A percentile compares a stretch with the other conserved stretches of the same genome.
Conservation (phyloP, 1,284 basidiomycete genomes). For the Trametes pubescens region DNA sequence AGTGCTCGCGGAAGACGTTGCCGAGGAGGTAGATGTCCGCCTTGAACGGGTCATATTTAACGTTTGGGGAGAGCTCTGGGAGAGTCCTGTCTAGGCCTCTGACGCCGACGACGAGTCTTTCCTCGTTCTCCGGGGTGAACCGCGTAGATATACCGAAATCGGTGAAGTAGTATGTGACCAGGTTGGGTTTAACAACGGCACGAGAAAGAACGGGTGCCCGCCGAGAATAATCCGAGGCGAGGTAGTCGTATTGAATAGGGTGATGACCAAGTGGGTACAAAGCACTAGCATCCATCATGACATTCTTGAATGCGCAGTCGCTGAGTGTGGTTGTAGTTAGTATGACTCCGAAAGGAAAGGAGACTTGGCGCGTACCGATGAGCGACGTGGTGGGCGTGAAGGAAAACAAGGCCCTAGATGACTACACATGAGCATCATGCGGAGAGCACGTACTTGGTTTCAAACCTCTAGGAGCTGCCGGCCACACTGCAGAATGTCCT, state of each 20-base stretch:
- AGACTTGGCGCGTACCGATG: background rate
- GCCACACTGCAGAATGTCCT: conserved; percentile 39
- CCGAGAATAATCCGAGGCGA: conserved; percentile 16
- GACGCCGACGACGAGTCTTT: background rate
- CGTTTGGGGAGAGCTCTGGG: conserved; percentile 37
- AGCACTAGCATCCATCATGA: conserved; percentile 39
- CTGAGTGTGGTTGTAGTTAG: conserved; percentile 13
- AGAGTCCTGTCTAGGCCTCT: conserved; percentile 15
- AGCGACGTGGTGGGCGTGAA: background rate
- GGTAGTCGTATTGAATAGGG: conserved; percentile 22
- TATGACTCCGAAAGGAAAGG: background rate
- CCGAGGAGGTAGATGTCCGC: conserved; percentile 41
- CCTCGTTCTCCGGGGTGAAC: conserved; percentile 26
- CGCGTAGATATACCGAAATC: conserved; percentile 38
- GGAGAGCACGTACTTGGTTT: too few species aligned
- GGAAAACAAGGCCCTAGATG: background rate
- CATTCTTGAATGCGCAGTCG: conserved; percentile 34
- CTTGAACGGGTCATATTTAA: conserved; percentile 44
- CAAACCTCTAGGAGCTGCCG: conserved; percentile 40
- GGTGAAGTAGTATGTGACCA: conserved; percentile 39
- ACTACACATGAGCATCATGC: background rate
- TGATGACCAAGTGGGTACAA: conserved; percentile 40
- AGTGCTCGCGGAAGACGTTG: conserved; percentile 27
- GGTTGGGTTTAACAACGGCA: background rate
- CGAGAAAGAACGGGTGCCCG: conserved; percentile 19